A percentile compares a stretch with the other conserved stretches of the same genome.
Conservation (phyloP, 2,329 filamentous ascomycete genomes). For the Juglanconis sp. region DNA sequence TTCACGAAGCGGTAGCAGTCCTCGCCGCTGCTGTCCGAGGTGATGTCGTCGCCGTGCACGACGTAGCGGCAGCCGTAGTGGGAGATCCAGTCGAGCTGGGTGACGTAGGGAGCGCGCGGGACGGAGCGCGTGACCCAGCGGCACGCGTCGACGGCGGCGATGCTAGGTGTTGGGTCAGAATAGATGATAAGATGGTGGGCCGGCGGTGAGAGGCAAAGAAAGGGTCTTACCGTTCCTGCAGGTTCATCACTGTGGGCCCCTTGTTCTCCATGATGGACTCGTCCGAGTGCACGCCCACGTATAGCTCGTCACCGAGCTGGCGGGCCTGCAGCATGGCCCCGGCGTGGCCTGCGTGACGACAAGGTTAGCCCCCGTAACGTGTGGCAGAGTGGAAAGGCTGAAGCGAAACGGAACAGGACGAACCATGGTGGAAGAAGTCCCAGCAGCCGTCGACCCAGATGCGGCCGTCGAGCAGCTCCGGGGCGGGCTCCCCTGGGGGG, state of each 20-base stretch:
- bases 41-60: conserved; percentile 96
- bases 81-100: conserved; percentile 86
- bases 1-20: conserved; percentile 99
- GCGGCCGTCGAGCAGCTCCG: conserved; percentile 62
- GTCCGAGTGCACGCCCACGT: conserved; percentile 92
- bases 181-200: conserved; percentile 23
- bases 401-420: conserved; percentile 20
- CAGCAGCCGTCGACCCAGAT: conserved; percentile 99
- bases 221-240: conserved; percentile 69
- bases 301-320: conserved; percentile 81
- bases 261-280: conserved; percentile 96
- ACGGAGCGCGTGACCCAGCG: conserved; percentile 88
- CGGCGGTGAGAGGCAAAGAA: conserved; percentile 11
- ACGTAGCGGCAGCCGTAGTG: conserved; percentile 96
- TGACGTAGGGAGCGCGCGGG: conserved; percentile 88
- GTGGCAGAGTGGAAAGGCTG: neutral
- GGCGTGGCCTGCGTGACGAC: conserved; percentile 67
- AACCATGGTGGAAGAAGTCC: conserved; percentile 97
- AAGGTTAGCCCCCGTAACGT: neutral
- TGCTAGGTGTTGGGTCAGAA: conserved; percentile 41
- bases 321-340: conserved; percentile 96
- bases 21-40: conserved; percentile 86
- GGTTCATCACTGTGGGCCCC: conserved; percentile 93
- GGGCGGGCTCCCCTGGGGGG: conserved; percentile 47
- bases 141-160: conserved; percentile 89